phyloP scores from a whole-genome alignment of 2,329 filamentous ascomycete species.

The Colletotrichum sp. region DNA sequence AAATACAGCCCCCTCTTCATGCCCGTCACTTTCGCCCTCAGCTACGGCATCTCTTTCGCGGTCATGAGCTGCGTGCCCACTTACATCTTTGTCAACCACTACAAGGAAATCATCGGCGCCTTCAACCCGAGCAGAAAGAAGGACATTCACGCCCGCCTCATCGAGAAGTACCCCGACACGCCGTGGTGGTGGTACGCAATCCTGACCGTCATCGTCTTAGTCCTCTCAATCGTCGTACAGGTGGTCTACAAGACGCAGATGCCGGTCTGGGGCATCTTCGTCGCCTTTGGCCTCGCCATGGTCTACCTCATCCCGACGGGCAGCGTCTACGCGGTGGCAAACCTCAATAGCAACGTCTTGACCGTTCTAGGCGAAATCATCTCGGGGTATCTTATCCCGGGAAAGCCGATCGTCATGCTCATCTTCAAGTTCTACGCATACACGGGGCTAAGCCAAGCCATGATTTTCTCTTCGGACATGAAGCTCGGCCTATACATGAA shows the following conservation, averaged over 20 bases:
- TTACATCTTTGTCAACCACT: conserved; percentile 45
- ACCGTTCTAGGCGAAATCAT: conserved; percentile 15
- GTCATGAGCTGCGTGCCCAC: conserved; percentile 40
- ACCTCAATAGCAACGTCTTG: conserved; percentile 49
- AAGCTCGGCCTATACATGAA: conserved; percentile 57
- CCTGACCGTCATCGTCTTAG: conserved; percentile 35
- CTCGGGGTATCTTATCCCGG: conserved; percentile 55
- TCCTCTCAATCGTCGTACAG: conserved; percentile 36
- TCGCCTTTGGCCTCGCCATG: conserved; percentile 48
- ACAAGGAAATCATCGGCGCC: conserved; percentile 40
- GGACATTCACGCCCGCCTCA: conserved; percentile 36
- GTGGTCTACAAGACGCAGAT: conserved; percentile 61
- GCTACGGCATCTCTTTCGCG: conserved; percentile 40
- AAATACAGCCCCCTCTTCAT: conserved; percentile 48
- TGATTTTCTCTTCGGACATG: conserved; percentile 53
- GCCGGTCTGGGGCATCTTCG: conserved; percentile 60
- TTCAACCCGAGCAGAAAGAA: conserved; percentile 11
- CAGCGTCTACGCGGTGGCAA: conserved; percentile 49
- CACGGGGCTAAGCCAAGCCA: conserved; percentile 37
- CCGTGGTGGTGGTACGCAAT: conserved; percentile 45
- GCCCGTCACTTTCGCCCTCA: conserved; percentile 37
- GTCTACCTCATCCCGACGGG: conserved; percentile 56
- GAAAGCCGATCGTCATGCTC: conserved; percentile 41
- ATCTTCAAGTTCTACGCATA: conserved; percentile 38
- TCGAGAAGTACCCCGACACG: conserved; percentile 30